Evolutionary conservation across 1,139 yeast species (phyloP).

Genomic region (Ogataea hybrid): DNA sequence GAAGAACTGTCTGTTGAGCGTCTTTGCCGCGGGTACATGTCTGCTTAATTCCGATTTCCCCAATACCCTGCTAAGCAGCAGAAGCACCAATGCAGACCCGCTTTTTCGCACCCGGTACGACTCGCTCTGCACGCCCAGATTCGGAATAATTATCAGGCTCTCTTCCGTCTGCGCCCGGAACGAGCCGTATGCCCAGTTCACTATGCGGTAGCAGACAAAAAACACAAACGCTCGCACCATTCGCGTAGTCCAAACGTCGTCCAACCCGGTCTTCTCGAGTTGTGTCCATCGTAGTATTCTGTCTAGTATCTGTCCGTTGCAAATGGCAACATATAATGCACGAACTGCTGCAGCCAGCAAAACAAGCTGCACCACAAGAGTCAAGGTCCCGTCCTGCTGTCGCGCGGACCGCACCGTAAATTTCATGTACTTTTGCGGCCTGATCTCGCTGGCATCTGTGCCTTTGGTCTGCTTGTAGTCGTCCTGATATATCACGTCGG

Average conservation of each 20-base stretch:
- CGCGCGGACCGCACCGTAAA: constrained; percentile 22
- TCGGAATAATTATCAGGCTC: constrained; percentile 26
- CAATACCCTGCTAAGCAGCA: constrained; percentile 4
- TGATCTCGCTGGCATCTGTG: constrained; percentile 1
- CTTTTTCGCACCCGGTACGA: constrained; percentile 16
- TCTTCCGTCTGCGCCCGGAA: constrained; percentile 25
- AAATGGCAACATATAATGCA: constrained; percentile 3
- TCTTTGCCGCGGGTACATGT: constrained; percentile 8
- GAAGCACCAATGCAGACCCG: constrained; percentile 11
- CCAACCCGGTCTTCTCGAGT: background rate
- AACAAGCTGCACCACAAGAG: constrained; percentile 5
- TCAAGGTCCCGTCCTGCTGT: background rate
- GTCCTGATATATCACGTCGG: constrained; percentile 20
- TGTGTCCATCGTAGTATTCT: background rate
- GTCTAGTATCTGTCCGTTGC: background rate
- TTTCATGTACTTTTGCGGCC: constrained; percentile 22
- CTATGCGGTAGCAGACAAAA: constrained; percentile 11
- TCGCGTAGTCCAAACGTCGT: constrained; percentile 1
- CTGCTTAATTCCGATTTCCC: constrained; percentile 5
- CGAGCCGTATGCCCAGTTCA: constrained; percentile 19
- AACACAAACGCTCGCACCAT: background rate
- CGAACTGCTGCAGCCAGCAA: constrained; percentile 6
- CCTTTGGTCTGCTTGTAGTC: constrained; percentile 3
- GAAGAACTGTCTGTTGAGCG: constrained; percentile 37
- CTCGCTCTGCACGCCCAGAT: constrained; percentile 29